Base-by-base conservation (phyloP, 2,329 filamentous ascomycete genomes). In the Colletotrichum sp. region DNA sequence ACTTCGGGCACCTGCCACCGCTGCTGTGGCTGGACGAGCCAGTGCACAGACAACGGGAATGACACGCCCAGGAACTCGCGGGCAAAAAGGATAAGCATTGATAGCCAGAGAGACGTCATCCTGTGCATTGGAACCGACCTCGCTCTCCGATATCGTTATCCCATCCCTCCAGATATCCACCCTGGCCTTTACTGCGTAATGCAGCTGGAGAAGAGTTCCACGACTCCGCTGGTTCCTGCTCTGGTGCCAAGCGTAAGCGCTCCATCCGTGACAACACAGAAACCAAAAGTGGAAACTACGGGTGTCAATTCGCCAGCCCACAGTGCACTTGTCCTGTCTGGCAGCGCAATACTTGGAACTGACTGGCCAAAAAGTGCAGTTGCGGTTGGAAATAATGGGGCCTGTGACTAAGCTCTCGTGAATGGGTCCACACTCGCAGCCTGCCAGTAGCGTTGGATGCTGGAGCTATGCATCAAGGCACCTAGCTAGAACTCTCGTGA, bases 141-240 rank as follows among this genome's bases (percentile, higher is more conserved):
- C 21, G 43, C 21, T 24, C 66, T 74, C 72, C 69, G 72, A 74
- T 74, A 58, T 74, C 72, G 63, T 74, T 54, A 47, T 27, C n/a
- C 51, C 24, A 36, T 36, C 31, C 63, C 34, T 33, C 54, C 62
- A 31, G 34, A 66, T 71, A 71, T 58, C 68, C 68, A 72, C 62
- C 27, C 16, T 27, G 8, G 11, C 43, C n/a, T 7, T 34, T 27
- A 47, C 38, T 18, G 38, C 38, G 18, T 47, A 31, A 67, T 71
- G 31, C 62, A 61, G 12, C 67, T 63, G 71, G 71, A 38, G 43
- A 63, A 57, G 11, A 63, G 55, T 73, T 71, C 68, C 71, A 73
- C 55, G 67, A 29, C 24, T 43, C 67, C 62, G 62, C 71, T 62
- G 71, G 24, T 29, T 16, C 21, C n/a, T 47, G 43, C 21, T 24